These are phyloP conservation scores for Candida nitratophila DNA, from an alignment of 805 yeast species.

Conservation along the genomic window DNA sequence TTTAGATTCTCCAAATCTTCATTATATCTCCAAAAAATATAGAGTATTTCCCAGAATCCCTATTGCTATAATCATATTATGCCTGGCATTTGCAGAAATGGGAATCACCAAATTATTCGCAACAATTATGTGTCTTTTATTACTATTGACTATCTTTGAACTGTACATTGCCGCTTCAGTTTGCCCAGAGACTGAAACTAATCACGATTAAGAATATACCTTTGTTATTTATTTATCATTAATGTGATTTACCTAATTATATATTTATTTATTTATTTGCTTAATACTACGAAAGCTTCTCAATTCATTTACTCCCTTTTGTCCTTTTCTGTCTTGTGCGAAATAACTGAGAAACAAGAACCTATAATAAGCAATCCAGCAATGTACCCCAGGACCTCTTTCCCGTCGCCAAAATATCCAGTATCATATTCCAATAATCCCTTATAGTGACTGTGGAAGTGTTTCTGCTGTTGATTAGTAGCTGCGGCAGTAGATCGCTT, in stretches of 20 bases:
- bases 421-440: too few species aligned
- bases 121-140: slow-evolving; percentile 3
- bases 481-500: not conserved
- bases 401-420: too few species aligned
- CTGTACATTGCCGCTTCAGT: not conserved
- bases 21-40: slow-evolving; percentile 26
- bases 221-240: too few species aligned
- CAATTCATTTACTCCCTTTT: too few species aligned
- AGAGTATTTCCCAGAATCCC: slow-evolving; percentile 31
- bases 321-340: too few species aligned
- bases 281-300: too few species aligned
- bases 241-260: too few species aligned
- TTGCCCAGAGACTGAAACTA: not conserved
- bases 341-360: not conserved
- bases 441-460: not conserved
- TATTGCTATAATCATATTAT: slow-evolving; percentile 5
- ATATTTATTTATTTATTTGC: too few species aligned
- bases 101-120: slow-evolving; percentile 6
- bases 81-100: slow-evolving; percentile 7
- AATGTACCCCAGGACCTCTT: too few species aligned
- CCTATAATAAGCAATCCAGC: not conserved
- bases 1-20: slow-evolving; percentile 29
- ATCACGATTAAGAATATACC: too few species aligned
- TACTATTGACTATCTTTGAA: slow-evolving; percentile 6
- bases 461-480: not conserved